Evolutionary conservation across 108 stramenopile species (phyloP), one percentile per base, ranked within the genome.

Genomic region (Nannochloropsis salina): DNA sequence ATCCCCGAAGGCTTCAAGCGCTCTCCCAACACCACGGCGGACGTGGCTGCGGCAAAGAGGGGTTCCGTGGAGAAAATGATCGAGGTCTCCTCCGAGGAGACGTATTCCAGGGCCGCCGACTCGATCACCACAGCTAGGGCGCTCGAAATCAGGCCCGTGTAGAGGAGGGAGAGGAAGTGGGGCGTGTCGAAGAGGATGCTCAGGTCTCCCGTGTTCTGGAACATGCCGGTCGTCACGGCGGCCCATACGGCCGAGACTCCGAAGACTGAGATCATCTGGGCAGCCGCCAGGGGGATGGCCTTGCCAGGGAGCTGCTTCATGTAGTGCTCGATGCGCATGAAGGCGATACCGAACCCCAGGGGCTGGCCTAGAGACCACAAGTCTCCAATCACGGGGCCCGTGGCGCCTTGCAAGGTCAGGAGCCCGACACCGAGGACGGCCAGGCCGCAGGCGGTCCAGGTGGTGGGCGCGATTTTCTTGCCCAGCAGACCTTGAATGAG

Each of bases 11-110:
- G 93, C 83, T 85, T 85, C 81, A 97, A 86, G 61, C 86, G 89
- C 83, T 97, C 97, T 45, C 94, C 93, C 80, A 96, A 91, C 10
- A 96, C 91, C 1, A 93, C 82, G 61, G 91, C 91, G 2, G 96
- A 94, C 91, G 95, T 93, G 10, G 90, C 92, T 22, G 94, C 92
- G 45, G 95, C 97, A 90, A 93, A 96, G n/a, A 97, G 51, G 42
- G 97, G 96, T 86, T 97, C 97, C 11, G 97, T 96, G 43, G 93
- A 92, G 81, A 96, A 95, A 10, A 97, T 94, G 41, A 97, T 88
- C 9, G 96, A 96, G 44, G 94, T 94, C 83, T 96, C 94, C 4
- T 93, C 84, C 5, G 86, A 95, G 1, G 93, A 93, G 5, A 97
- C 92, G 9, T 93, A 94, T 61, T 94, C 90, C 44, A 97, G 90